phyloP scores from a whole-genome alignment of 495 filamentous ascomycete species.

The Usnea hakonensis region DNA sequence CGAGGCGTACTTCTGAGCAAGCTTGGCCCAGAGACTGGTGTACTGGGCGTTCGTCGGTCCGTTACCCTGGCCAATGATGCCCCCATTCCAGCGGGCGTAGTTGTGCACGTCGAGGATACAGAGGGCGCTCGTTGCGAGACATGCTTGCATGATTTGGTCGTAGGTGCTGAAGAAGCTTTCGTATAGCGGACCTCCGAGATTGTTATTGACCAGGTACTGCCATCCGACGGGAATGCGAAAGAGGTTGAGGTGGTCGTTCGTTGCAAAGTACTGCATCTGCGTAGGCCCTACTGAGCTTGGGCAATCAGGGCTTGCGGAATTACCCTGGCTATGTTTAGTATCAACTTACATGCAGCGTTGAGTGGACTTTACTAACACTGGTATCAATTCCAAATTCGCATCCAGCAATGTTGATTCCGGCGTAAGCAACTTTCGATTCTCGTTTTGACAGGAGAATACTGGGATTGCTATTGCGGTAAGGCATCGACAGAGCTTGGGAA shows the following conservation, averaged over 20 bases:
- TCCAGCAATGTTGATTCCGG: slow-evolving; percentile 34
- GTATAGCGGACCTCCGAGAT: slow-evolving; percentile 41
- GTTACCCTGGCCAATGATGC: slow-evolving; percentile 42
- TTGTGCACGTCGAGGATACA: slow-evolving; percentile 55
- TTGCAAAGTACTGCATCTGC: slow-evolving; percentile 50
- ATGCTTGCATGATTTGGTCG: slow-evolving; percentile 49
- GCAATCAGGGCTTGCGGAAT: slow-evolving; percentile 1
- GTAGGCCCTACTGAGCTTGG: slow-evolving; percentile 22
- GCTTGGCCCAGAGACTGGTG: slow-evolving; percentile 44
- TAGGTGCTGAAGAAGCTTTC: slow-evolving; percentile 41
- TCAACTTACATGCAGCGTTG: background rate
- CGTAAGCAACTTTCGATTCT: background rate
- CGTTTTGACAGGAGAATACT: background rate
- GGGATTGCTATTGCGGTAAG: background rate
- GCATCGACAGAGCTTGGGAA: background rate
- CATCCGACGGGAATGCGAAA: slow-evolving; percentile 48
- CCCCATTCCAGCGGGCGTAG: slow-evolving; percentile 50
- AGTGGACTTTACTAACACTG: background rate
- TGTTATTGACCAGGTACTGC: slow-evolving; percentile 45
- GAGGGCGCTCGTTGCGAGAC: slow-evolving; percentile 43
- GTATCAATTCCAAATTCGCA: slow-evolving; percentile 23
- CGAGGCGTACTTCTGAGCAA: slow-evolving; percentile 45
- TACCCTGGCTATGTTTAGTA: background rate
- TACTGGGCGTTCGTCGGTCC: slow-evolving; percentile 43
- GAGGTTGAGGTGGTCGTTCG: slow-evolving; percentile 42